Evolutionary conservation across 2,329 filamentous ascomycete genomes (phyloP).

Genomic region (Fonsecaea pugnacius): DNA sequence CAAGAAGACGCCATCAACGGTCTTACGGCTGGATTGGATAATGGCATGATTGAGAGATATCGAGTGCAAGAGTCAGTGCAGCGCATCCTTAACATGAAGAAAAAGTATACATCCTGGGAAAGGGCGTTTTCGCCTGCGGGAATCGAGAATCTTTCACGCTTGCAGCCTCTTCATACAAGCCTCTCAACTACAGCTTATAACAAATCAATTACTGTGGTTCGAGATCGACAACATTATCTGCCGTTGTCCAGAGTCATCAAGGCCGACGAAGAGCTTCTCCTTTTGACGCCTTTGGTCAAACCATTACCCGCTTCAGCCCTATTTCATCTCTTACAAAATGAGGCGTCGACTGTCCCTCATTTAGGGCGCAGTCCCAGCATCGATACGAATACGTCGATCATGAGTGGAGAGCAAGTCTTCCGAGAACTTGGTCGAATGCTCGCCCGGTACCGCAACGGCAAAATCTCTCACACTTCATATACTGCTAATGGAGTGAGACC

Average conservation of each 20-base stretch:
- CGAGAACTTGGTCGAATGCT: constrained; percentile 83
- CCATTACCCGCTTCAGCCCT: constrained; percentile 87
- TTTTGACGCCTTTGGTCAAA: constrained; percentile 87
- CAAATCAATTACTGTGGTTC: constrained; percentile 86
- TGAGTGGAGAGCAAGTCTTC: constrained; percentile 93
- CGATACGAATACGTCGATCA: constrained; percentile 67
- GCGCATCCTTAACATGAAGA: constrained; percentile 79
- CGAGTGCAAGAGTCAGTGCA: constrained; percentile 79
- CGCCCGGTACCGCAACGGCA: constrained; percentile 82
- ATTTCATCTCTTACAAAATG: constrained; percentile 61
- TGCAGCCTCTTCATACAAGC: constrained; percentile 80
- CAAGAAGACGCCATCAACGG: constrained; percentile 92
- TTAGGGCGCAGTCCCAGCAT: constrained; percentile 49
- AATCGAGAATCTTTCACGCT: constrained; percentile 72
- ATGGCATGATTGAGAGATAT: constrained; percentile 80
- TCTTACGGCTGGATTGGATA: constrained; percentile 85
- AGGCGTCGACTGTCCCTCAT: constrained; percentile 45
- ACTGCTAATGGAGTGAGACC: constrained; percentile 90
- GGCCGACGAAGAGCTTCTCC: constrained; percentile 82
- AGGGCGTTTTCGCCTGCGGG: constrained; percentile 88
- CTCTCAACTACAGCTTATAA: constrained; percentile 88
- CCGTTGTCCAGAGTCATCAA: constrained; percentile 82
- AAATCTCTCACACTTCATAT: constrained; percentile 91
- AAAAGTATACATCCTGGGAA: constrained; percentile 84
- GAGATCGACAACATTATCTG: constrained; percentile 82